Base-by-base conservation (phyloP, 257 asterid species). In the Nicotiana undulata region DNA sequence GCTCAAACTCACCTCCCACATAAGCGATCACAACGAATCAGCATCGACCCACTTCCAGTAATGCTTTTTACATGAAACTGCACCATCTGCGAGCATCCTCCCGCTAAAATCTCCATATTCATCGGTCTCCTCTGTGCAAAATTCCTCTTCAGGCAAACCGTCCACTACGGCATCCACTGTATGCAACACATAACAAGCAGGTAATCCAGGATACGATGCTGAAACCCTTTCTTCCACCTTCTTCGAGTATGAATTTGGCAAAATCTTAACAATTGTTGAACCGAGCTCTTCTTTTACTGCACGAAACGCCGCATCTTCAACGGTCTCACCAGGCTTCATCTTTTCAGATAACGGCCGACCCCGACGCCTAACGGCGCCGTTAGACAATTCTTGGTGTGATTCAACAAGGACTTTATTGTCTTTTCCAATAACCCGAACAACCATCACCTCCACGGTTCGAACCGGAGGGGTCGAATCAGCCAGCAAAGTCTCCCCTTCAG, bases 241-340 rank as follows among this genome's bases (percentile, higher is more conserved):
- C 86, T 88, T 92, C 59, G 87, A 83, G 79, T 94, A 94, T 16
- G 98, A 91, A 65, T 85, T 88, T 4, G 93, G 91, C 17, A 90
- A 4, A 24, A 94, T 90, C 81, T 79, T 87, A 77, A 93, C 93
- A 24, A 79, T 83, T 2, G 49, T 2, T 2, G 96, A 88, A 7
- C 96, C 99, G 28, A 96, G 83, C 88, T 96, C 99, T 87, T 96
- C 99, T 77, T 84, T 92, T 81, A 96, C 90, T 4, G 98, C 99
- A 22, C 99, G 90, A 70, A 63, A 67, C 61, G 89, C 96, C 1
- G 99, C 98, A n/a, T 80, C 90, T 28, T 96, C 98, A 1, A 93
- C 93, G 3, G 93, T 88, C 80, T 96, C 99, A 0, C 92, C 94
- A 20, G 98, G 97, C 84, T 96, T 96, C 99, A 96, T 96, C 79